Evolutionary conservation across 2,329 filamentous ascomycete genomes (phyloP).

Genomic region (Pseudogymnoascus sp.): DNA sequence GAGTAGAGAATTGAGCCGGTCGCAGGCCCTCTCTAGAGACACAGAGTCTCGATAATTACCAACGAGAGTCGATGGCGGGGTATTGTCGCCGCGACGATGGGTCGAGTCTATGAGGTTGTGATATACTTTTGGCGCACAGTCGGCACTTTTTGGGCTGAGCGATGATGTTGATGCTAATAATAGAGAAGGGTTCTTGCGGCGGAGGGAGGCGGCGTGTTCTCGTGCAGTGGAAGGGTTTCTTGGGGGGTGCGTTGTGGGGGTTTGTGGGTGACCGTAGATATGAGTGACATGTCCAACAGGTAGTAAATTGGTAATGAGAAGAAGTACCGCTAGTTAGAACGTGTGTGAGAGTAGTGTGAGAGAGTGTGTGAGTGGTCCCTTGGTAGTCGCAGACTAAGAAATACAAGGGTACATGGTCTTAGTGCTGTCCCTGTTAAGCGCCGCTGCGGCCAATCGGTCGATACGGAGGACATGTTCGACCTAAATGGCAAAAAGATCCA

Average conservation of each 20-base stretch:
- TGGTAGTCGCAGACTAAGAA: background rate
- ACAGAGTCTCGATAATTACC: conserved; percentile 3
- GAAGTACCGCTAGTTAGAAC: background rate
- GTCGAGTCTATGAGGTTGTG: conserved; percentile 4
- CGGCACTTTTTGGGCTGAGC: conserved; percentile 6
- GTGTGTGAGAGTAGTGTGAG: background rate
- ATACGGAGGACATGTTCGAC: background rate
- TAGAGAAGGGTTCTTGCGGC: conserved; percentile 11
- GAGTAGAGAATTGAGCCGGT: conserved; percentile 8
- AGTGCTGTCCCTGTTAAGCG: conserved; percentile 7
- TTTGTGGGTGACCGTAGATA: background rate
- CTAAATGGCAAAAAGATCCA: background rate
- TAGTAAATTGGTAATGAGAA: background rate
- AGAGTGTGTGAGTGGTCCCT: conserved; percentile 4
- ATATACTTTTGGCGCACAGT: conserved; percentile 7
- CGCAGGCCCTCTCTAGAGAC: conserved; percentile 3
- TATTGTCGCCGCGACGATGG: conserved; percentile 3
- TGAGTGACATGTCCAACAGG: background rate
- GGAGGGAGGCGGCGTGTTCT: conserved; percentile 7
- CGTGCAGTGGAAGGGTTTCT: conserved; percentile 6
- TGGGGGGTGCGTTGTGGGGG: background rate
- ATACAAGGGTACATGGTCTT: conserved; percentile 6
- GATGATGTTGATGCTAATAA: conserved; percentile 12
- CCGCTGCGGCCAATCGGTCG: background rate
- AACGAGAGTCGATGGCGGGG: conserved; percentile 2